These are phyloP conservation scores for Paramyrothecium roridum DNA, from an alignment of 2,329 filamentous ascomycete genomes.

Conservation along the genomic window DNA sequence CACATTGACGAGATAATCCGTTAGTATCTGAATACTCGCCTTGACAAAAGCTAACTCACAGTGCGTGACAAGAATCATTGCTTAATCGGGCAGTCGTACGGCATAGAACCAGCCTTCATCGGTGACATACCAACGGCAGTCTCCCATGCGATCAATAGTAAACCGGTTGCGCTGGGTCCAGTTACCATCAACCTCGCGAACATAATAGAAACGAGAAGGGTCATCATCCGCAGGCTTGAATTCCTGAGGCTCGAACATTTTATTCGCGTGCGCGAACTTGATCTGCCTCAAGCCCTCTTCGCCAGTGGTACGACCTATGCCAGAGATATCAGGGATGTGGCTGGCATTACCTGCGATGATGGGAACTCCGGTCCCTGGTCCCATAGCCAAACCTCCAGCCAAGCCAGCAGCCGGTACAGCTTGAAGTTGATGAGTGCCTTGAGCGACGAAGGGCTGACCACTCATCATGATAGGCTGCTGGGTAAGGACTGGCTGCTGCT, in stretches of 20 bases:
- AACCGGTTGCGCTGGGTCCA: conserved; percentile 58
- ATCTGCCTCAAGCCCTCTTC: conserved; percentile 46
- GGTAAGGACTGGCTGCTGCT: conserved; percentile 24
- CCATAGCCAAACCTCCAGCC: conserved; percentile 16
- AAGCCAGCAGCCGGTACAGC: conserved; percentile 20
- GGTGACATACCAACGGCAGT: conserved; percentile 57
- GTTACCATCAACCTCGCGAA: conserved; percentile 57
- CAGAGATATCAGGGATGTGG: conserved; percentile 45
- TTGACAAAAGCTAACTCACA: conserved; percentile 6
- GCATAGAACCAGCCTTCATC: conserved; percentile 60
- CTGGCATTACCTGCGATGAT: conserved; percentile 39
- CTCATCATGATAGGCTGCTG: conserved; percentile 29
- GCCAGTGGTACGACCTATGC: conserved; percentile 46
- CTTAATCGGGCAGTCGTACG: conserved; percentile 44
- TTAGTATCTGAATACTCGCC: neutral
- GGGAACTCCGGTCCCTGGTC: conserved; percentile 17
- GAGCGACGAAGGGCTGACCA: conserved; percentile 17
- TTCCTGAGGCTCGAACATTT: conserved; percentile 55
- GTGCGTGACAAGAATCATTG: neutral
- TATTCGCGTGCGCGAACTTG: conserved; percentile 46
- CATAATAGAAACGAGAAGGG: conserved; percentile 58
- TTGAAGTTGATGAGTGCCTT: conserved; percentile 16
- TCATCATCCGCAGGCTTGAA: conserved; percentile 62
- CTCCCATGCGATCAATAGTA: conserved; percentile 56
- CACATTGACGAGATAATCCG: neutral